phyloP scores from a whole-genome alignment of 2,329 filamentous ascomycete species.

The Talaromyces sp. region DNA sequence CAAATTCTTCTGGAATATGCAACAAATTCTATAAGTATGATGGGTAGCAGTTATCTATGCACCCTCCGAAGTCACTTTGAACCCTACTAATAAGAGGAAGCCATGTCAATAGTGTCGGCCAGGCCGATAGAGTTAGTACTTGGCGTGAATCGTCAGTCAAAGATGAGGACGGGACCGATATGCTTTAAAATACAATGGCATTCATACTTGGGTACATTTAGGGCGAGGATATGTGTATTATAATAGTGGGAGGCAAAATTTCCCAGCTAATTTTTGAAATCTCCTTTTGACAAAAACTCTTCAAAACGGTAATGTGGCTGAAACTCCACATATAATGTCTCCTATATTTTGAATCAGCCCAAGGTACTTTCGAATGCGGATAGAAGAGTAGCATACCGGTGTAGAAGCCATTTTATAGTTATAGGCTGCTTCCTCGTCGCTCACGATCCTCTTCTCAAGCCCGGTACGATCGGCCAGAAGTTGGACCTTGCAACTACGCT shows the following conservation, averaged over 20 bases:
- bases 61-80: not conserved
- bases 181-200: not conserved
- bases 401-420: constrained; percentile 11
- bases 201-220: not conserved
- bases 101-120: not conserved
- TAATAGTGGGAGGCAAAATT: not conserved
- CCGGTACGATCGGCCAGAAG: constrained; percentile 61
- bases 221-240: not conserved
- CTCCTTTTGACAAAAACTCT: constrained; percentile 13
- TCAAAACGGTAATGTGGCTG: constrained; percentile 13
- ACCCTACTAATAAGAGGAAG: not conserved
- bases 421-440: constrained; percentile 13
- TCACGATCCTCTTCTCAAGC: constrained; percentile 38
- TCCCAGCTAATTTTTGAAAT: constrained; percentile 15
- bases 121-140: not conserved
- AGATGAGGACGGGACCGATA: not conserved
- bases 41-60: not conserved
- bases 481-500: constrained; percentile 64
- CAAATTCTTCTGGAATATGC: not conserved
- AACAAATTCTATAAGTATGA: not conserved
- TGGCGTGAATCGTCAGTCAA: not conserved
- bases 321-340: constrained; percentile 7
- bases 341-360: not conserved
- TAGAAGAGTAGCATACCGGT: not conserved
- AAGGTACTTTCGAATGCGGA: not conserved